phyloP scores from a whole-genome alignment of 2,329 filamentous ascomycete genomes.

The Penicillium sp. region DNA sequence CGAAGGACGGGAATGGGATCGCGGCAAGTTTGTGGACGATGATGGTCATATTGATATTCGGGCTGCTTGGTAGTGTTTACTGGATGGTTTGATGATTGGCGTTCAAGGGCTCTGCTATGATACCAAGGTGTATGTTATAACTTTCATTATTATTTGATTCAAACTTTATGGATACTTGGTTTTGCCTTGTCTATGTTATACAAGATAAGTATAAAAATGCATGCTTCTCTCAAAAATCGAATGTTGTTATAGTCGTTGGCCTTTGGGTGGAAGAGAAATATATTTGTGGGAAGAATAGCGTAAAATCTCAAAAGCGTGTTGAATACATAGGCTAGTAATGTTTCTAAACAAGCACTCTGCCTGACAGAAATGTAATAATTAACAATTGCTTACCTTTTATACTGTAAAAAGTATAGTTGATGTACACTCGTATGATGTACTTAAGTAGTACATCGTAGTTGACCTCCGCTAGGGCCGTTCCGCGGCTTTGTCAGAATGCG shows the following conservation, averaged over 20 bases:
- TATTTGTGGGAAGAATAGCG: not conserved
- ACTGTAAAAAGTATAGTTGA: not conserved
- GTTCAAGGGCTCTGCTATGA: conserved; percentile 7
- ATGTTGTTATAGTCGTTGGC: not conserved
- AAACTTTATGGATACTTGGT: not conserved
- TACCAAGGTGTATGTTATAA: not conserved
- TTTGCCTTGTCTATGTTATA: not conserved
- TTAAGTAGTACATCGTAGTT: not conserved
- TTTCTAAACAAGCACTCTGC: not conserved
- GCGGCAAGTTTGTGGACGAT: conserved; percentile 58
- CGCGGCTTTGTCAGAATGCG: conserved; percentile 21
- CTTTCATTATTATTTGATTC: not conserved
- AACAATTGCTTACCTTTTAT: not conserved
- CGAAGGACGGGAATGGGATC: conserved; percentile 54
- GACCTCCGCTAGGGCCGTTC: conserved; percentile 2
- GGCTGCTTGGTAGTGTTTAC: conserved; percentile 45
- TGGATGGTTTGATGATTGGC: not conserved
- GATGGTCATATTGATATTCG: conserved; percentile 53
- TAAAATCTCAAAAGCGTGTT: not conserved
- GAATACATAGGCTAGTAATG: not conserved
- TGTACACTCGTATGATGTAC: not conserved
- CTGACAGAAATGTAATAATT: not conserved
- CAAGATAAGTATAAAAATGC: too few species aligned
- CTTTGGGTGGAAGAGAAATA: not conserved
- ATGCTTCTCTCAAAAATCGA: too few species aligned